Evolutionary conservation across 2,329 filamentous ascomycete species (phyloP), one percentile per base, ranked within the genome.

Genomic region (Exophiala aquamarina): DNA sequence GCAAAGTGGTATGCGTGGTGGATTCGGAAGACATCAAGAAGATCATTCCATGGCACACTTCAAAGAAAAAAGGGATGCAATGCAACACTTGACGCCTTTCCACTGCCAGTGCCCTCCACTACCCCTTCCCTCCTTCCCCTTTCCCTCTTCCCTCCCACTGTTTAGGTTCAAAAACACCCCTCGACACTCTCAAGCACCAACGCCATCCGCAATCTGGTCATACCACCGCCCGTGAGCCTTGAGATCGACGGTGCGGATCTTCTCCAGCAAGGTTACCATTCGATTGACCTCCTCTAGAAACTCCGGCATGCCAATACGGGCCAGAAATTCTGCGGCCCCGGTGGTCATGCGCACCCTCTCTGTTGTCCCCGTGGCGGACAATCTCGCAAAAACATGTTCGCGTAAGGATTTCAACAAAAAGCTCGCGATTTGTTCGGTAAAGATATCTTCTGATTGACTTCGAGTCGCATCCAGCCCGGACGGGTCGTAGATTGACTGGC

Each of bases 401-500:
- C 77, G 77, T 17, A 84, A 68, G 3, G 81, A 75, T 40, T 79
- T 77, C 56, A 81, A 76, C 15, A 84, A 70, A 17, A 83, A 75
- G 50, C 78, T 79, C 33, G 80, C 72, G 10, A 84, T 79, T 3
- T 81, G 81, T 53, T 84, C 81, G 0, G 73, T 73, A 37, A 83
- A 77, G 52, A 71, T 71, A 2, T 69, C 61, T 3, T 67, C 55
- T 11, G 47, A 37, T 50, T 53, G 38, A 41, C 45, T 21, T 44
- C 26, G 4, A 49, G 47, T 10, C 3, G 7, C 42, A 49, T 43
- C 59, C 77, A 64, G 91, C n/a, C 34, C 41, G 1, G 43, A 28
- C 83, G 1, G 74, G 70, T 29, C 33, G 34, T 47, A 51, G 7
- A 31, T 33, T 15, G 37, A 23, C 21, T 49, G 41, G 26, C 45